phyloP scores from a whole-genome alignment of 2,329 filamentous ascomycete genomes.

The Colletotrichum costaricense region DNA sequence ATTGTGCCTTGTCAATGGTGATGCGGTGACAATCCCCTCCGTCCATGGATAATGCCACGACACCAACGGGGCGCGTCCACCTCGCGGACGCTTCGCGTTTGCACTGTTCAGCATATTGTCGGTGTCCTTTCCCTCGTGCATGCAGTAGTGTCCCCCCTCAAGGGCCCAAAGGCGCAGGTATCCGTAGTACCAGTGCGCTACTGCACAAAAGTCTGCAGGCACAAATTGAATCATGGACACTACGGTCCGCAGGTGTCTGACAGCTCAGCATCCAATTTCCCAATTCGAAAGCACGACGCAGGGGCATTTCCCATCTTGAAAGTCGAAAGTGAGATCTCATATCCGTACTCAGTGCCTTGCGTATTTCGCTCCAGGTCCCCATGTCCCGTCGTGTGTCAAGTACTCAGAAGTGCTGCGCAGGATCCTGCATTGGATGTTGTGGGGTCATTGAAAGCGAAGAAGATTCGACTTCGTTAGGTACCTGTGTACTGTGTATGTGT shows the following conservation, averaged over 20 bases:
- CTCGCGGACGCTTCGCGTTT: not conserved
- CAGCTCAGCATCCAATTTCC: constrained; percentile 17
- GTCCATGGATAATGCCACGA: not conserved
- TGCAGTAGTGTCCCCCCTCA: not conserved
- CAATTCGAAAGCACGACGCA: not conserved
- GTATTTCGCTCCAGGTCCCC: too few relatives aligned
- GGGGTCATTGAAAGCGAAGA: too few relatives aligned
- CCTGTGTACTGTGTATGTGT: too few relatives aligned
- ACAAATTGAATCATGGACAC: constrained; percentile 2
- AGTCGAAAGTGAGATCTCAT: not conserved
- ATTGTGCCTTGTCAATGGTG: not conserved
- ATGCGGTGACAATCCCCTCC: not conserved
- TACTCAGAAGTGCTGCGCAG: too few relatives aligned
- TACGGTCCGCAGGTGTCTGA: constrained; percentile 10
- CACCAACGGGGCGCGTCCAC: not conserved
- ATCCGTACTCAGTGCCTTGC: not conserved
- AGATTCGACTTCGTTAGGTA: too few relatives aligned
- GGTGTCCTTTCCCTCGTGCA: not conserved
- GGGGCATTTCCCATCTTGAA: not conserved
- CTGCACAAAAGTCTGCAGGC: not conserved
- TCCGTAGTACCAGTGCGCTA: not conserved
- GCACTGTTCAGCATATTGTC: not conserved
- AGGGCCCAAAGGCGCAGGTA: not conserved
- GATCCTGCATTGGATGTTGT: too few relatives aligned
- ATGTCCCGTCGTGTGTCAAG: too few relatives aligned